Conservation (phyloP, 371 early-diverging fungal genomes). For the Mucor saturninus region DNA sequence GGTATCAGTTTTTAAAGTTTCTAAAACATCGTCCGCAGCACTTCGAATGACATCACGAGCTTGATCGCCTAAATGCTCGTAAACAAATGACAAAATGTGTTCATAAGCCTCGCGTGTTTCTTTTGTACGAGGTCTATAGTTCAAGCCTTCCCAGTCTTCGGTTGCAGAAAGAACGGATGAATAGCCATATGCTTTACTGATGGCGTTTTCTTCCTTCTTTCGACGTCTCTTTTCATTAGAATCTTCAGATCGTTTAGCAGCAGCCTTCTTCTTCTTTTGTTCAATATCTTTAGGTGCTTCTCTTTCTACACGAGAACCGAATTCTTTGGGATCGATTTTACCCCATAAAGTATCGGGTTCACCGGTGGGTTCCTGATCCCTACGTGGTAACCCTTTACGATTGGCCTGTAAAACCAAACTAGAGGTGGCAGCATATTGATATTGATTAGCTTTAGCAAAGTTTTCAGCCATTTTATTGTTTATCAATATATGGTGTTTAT, state of each 20-base stretch:
- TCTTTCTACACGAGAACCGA: constrained; percentile 84
- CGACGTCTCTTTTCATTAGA: constrained; percentile 57
- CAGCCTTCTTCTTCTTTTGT: constrained; percentile 67
- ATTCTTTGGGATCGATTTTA: constrained; percentile 79
- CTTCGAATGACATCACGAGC: constrained; percentile 88
- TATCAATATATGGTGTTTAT: not conserved
- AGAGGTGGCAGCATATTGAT: constrained; percentile 91
- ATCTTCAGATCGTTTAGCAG: constrained; percentile 47
- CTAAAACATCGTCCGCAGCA: constrained; percentile 88
- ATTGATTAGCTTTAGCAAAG: constrained; percentile 76
- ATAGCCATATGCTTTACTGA: constrained; percentile 77
- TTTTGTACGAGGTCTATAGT: constrained; percentile 90
- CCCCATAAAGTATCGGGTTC: constrained; percentile 94
- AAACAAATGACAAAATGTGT: constrained; percentile 82
- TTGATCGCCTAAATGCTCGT: constrained; percentile 85
- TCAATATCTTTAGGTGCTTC: constrained; percentile 72
- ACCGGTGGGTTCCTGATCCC: constrained; percentile 95
- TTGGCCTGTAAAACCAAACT: constrained; percentile 93
- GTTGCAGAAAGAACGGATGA: constrained; percentile 88
- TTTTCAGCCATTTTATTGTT: constrained; percentile 71
- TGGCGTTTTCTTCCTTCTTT: constrained; percentile 64
- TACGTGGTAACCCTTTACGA: constrained; percentile 79
- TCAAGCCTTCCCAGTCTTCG: constrained; percentile 85
- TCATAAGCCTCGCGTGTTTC: constrained; percentile 95
- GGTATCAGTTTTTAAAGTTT: constrained; percentile 83